Conservation (phyloP, 116 monocot genomes). For the Phalaenopsis hybrid region DNA sequence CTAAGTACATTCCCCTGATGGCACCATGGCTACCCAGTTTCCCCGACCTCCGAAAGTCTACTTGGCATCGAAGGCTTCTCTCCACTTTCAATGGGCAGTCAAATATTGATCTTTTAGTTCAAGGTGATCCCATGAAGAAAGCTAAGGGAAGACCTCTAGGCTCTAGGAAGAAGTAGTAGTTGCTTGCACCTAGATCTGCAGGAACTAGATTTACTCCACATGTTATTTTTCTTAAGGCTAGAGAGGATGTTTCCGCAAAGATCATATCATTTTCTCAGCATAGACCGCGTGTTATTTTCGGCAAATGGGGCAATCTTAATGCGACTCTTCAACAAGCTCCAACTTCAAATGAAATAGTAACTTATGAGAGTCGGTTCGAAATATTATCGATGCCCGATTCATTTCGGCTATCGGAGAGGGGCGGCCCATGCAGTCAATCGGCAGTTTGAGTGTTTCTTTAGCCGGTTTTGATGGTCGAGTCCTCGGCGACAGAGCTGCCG, state of each 20-base stretch:
- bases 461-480: slow-evolving; percentile 73
- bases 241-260: slow-evolving; percentile 46
- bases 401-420: slow-evolving; percentile 57
- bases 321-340: slow-evolving; percentile 48
- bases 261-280: slow-evolving; percentile 55
- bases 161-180: slow-evolving; percentile 30
- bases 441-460: slow-evolving; percentile 60
- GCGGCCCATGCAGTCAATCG: slow-evolving; percentile 58
- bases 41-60: slow-evolving; percentile 1
- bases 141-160: slow-evolving; percentile 25
- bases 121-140: slow-evolving; percentile 16
- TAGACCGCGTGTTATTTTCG: slow-evolving; percentile 31
- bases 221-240: slow-evolving; percentile 18
- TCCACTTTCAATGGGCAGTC: slow-evolving; percentile 2
- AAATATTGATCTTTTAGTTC: neutral
- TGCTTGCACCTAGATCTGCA: slow-evolving; percentile 23
- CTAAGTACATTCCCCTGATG: slow-evolving; percentile 70
- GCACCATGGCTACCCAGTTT: slow-evolving; percentile 23
- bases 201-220: slow-evolving; percentile 22
- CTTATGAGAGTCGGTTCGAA: slow-evolving; percentile 71
- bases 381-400: slow-evolving; percentile 70
- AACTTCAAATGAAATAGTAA: slow-evolving; percentile 45
- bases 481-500: slow-evolving; percentile 66
- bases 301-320: slow-evolving; percentile 52
- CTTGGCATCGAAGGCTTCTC: slow-evolving; percentile 10